A percentile compares a stretch with the other conserved stretches of the same genome.
Evolutionary conservation across 768 basidiomycete genomes (phyloP).

Genomic region (Hericium erinaceus): DNA sequence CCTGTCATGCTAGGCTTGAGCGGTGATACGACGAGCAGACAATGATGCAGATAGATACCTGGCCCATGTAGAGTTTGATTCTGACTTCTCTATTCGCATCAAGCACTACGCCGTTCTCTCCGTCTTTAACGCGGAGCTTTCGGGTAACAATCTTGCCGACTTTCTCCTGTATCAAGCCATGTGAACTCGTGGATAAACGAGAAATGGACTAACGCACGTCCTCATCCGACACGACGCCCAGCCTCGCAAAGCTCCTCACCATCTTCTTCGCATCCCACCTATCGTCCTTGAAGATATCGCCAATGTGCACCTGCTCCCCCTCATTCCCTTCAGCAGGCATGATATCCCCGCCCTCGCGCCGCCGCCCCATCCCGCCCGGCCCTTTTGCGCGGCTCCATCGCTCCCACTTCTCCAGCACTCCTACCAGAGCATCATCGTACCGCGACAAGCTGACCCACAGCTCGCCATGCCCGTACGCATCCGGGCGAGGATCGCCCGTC

Average conservation of each 20-base stretch:
- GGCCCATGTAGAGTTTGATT: slow-evolving; percentile 64
- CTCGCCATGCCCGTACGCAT: slow-evolving; percentile 26
- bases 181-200: slow-evolving; percentile 13
- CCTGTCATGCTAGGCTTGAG: slow-evolving; percentile 25
- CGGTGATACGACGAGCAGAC: not conserved
- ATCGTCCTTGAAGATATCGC: slow-evolving; percentile 40
- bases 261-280: slow-evolving; percentile 72
- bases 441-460: slow-evolving; percentile 73
- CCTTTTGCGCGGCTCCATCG: slow-evolving; percentile 32
- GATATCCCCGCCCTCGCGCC: slow-evolving; percentile 23
- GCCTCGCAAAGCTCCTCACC: slow-evolving; percentile 63
- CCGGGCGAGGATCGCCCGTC: slow-evolving; percentile 2
- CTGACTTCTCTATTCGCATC: slow-evolving; percentile 62
- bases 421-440: slow-evolving; percentile 66
- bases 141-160: slow-evolving; percentile 33
- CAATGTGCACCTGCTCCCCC: slow-evolving; percentile 11
- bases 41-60: slow-evolving; percentile 29
- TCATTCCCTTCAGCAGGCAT: slow-evolving; percentile 24
- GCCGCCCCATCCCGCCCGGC: not conserved
- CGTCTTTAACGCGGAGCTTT: slow-evolving; percentile 32
- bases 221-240: slow-evolving; percentile 34
- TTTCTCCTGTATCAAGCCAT: not conserved
- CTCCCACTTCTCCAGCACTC: slow-evolving; percentile 56
- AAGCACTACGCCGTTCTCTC: slow-evolving; percentile 39
- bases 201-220: slow-evolving; percentile 24